Evolutionary conservation across 164 flowering plant genomes (phyloP), one percentile per base, ranked within the genome.

Genomic region (Piper longum): DNA sequence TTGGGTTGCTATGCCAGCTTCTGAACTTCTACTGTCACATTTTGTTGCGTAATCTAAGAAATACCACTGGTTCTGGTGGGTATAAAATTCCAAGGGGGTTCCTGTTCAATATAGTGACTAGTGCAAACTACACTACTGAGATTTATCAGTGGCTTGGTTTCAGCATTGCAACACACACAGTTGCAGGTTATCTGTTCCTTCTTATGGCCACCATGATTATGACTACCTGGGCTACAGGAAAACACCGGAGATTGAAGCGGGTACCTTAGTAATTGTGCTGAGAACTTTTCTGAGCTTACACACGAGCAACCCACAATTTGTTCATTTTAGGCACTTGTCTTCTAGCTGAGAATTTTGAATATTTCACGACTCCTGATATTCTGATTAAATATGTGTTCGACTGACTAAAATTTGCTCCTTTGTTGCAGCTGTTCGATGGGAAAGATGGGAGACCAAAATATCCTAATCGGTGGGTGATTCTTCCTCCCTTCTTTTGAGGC

Each of bases 91-190:
- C 99, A 13, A 69, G 73, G 39, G 99, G 99, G 3, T 90, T 93
- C 65, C 77, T 90, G 72, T 93, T 93, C 82, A 93, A 90, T 76
- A 59, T 85, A 65, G 91, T 90, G 55, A 93, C 99, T 11, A 88
- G 99, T 71, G 99, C 99, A 55, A 93, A 93, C 73, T 93, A 93
- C 78, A 90, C 97, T 0, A 93, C 97, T 12, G 99, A 93, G 79
- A 90, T 88, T 45, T 93, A 86, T 71, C 97, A 93, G 81, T 93
- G 95, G 99, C 43, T 90, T 59, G 95, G 95, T 16, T 93, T 93
- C 87, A 90, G 90, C 64, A 79, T 88, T 64, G 97, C 99, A 40
- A 90, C 99, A 26, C 99, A 93, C 70, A 90, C 97, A 16, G 79
- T 88, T 73, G 99, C 97, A 0, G 99, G 99, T 59, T 88, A 85